Conservation (phyloP, 2,329 filamentous ascomycete species). For the Phialophora chinensis region DNA sequence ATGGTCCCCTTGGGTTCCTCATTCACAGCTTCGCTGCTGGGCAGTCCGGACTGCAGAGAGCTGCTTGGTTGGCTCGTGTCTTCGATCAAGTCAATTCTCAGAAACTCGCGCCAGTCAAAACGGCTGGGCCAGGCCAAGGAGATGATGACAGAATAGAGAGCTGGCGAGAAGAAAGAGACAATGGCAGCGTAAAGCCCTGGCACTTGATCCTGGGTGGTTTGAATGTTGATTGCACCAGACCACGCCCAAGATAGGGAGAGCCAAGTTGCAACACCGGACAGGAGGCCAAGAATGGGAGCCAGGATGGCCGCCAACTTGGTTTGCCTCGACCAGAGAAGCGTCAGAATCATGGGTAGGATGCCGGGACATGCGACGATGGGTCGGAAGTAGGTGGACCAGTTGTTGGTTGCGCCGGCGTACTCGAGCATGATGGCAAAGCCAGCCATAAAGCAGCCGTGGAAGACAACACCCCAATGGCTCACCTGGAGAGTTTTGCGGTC, state of each 20-base stretch:
- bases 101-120: conserved; percentile 55
- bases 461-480: conserved; percentile 56
- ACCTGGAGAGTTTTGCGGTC: conserved; percentile 52
- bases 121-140: conserved; percentile 49
- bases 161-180: conserved; percentile 55
- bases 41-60: conserved; percentile 18
- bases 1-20: conserved; percentile 9
- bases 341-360: conserved; percentile 52
- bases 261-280: conserved; percentile 40
- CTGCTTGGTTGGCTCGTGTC: conserved; percentile 40
- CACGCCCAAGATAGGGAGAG: conserved; percentile 48
- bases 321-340: conserved; percentile 46
- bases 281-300: conserved; percentile 22
- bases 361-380: conserved; percentile 52
- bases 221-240: conserved; percentile 47
- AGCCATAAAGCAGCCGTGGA: conserved; percentile 57
- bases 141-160: conserved; percentile 54
- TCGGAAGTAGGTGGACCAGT: conserved; percentile 53
- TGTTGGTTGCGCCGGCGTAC: conserved; percentile 58
- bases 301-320: conserved; percentile 54
- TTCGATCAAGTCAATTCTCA: conserved; percentile 54
- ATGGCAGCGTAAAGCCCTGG: conserved; percentile 55
- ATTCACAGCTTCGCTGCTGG: conserved; percentile 26
- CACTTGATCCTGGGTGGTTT: conserved; percentile 49
- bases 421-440: conserved; percentile 56